Evolutionary conservation across 2,329 filamentous ascomycete species (phyloP).

Genomic region (Dothistroma septosporum): DNA sequence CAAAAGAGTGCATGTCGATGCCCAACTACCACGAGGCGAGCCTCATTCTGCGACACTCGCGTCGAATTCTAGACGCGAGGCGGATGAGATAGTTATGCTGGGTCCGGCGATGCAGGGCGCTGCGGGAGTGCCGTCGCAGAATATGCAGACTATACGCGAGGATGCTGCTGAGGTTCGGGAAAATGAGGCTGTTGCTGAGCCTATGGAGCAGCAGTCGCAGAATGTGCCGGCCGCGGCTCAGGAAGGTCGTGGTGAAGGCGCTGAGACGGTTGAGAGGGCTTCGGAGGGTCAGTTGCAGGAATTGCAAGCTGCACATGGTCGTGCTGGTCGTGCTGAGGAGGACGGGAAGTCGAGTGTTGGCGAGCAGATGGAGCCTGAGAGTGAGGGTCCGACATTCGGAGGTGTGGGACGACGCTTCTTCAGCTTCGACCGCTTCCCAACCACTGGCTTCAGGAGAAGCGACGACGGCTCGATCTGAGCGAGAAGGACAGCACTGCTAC

Average conservation of each 20-base stretch:
- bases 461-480: not conserved
- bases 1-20: not conserved
- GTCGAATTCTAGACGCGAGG: not conserved
- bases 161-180: not conserved
- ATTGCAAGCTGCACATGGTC: not conserved
- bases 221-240: not conserved
- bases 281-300: not conserved
- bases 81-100: not conserved
- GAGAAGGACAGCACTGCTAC: not conserved
- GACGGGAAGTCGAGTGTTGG: not conserved
- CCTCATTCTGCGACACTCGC: not conserved
- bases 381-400: no score
- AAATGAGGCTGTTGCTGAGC: not conserved
- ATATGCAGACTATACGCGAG: not conserved
- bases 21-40: not conserved
- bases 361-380: not conserved
- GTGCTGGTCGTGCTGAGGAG: not conserved
- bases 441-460: not conserved
- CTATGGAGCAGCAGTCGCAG: not conserved
- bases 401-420: no score
- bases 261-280: not conserved
- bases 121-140: not conserved
- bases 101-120: not conserved
- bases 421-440: no score
- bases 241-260: not conserved